Percentiles rank a stretch among this genome's conserved stretches.
phyloP scores from a whole-genome alignment of 2,329 filamentous ascomycete species.

The Gaeumannomyces tritici region DNA sequence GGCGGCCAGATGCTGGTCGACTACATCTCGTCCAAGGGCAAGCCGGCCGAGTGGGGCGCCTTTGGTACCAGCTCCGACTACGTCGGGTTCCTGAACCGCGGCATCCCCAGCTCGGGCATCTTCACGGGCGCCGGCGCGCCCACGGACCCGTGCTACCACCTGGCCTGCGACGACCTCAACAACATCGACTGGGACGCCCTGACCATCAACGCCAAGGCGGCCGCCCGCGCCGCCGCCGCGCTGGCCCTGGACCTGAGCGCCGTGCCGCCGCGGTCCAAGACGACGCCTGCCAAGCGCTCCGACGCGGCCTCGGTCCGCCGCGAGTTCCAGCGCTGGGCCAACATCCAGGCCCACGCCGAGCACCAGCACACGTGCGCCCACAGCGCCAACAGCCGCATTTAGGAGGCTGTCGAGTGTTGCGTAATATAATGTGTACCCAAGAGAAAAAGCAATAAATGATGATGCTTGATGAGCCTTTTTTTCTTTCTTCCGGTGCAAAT shows the following conservation, averaged over 20 bases:
- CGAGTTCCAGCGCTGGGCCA: conserved; percentile 1
- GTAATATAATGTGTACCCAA: neutral
- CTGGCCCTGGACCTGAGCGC: conserved; percentile 33
- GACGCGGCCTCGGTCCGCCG: neutral
- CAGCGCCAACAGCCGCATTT: neutral
- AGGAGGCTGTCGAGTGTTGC: neutral
- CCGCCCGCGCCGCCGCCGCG: conserved; percentile 40
- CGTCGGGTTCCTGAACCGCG: conserved; percentile 45
- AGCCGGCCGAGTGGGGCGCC: conserved; percentile 50
- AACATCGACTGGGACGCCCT: conserved; percentile 46
- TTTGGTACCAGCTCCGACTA: conserved; percentile 46
- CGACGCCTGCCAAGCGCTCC: neutral
- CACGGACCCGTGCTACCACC: conserved; percentile 36
- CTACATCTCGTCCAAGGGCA: conserved; percentile 56
- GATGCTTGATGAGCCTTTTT: too few species aligned
- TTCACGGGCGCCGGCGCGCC: conserved; percentile 52
- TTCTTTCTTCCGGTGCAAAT: too few species aligned
- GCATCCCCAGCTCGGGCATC: conserved; percentile 40
- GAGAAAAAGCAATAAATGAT: too few species aligned
- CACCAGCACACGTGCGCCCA: neutral
- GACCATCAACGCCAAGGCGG: conserved; percentile 43
- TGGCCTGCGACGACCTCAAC: conserved; percentile 32
- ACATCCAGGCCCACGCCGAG: neutral
- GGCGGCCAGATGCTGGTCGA: conserved; percentile 49
- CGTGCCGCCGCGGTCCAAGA: conserved; percentile 15